A percentile compares a stretch with the other conserved stretches of the same genome.
These are phyloP conservation scores for Flaveria linearis DNA, from an alignment of 129 eudicot species.

Conservation along the genomic window DNA sequence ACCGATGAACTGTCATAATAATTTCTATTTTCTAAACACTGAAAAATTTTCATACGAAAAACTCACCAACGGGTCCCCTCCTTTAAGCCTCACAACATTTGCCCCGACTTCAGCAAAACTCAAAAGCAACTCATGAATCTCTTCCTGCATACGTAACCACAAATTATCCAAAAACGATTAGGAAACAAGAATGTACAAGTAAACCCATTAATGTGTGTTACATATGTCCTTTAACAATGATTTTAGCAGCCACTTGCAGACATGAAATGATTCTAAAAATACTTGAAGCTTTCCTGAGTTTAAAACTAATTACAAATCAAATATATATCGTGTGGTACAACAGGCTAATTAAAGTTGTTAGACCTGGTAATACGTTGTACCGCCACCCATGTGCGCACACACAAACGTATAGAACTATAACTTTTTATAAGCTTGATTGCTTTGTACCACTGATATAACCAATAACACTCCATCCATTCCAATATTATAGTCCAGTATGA, in stretches of 20 bases:
- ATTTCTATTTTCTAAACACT: not conserved
- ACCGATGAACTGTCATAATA: not conserved
- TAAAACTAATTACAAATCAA: no score
- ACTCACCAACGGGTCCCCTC: slow-evolving; percentile 95
- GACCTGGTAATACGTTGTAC: no score
- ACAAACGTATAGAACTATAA: no score
- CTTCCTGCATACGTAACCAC: slow-evolving; percentile 58
- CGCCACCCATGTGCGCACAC: no score
- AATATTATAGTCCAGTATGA: no score
- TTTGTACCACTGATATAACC: no score
- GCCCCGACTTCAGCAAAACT: slow-evolving; percentile 98
- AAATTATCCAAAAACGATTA: not conserved
- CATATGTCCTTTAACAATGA: not conserved
- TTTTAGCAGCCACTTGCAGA: not conserved
- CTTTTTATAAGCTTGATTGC: no score
- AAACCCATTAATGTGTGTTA: no score
- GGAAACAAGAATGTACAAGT: not conserved
- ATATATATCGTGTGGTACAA: no score
- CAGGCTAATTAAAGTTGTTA: no score
- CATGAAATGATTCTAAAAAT: not conserved
- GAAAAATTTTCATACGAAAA: slow-evolving; percentile 6
- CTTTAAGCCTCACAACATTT: slow-evolving; percentile 89
- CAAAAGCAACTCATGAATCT: slow-evolving; percentile 86
- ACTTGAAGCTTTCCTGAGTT: no score
- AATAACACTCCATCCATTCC: no score